Base-by-base conservation (phyloP, 495 filamentous ascomycete species). In the Astrothelium macrocarpum region DNA sequence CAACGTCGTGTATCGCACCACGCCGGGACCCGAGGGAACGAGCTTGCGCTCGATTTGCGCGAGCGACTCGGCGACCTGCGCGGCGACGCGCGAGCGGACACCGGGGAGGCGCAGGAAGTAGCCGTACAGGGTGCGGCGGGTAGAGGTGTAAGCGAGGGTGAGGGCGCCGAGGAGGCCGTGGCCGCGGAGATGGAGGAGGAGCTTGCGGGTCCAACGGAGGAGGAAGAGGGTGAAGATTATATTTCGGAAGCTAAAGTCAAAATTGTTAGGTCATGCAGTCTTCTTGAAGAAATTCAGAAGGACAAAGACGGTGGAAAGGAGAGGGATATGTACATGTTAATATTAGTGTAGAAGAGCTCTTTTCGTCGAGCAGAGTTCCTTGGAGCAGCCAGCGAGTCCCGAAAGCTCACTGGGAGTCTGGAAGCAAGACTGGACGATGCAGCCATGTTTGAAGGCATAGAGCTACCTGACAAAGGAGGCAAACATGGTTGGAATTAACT, bases 191-290 rank as follows among this genome's bases (percentile, higher is more conserved):
- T 91, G 88, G 72, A 90, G 84, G 64, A 89, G 84, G 34, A 81
- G 82, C 73, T 89, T 92, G 66, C 91, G 88, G 14, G 86, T 85
- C 80, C 91, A 92, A 68, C 93, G 85, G 39, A 97, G 78, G 45
- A 97, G 73, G 78, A 97, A 97, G 64, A 94, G 82, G 71, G 91
- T 80, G 75, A 99, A 96, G 49, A 97, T 75, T 49, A 96, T 80
- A 72, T 97, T 97, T 45, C 88, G 88, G 62, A 96, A 66, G 53
- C 49, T 56, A 5, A 5, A 29, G 34, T 5, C 5, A 39, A 9
- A 10, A 9, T 9, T 56, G 49, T 56, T 16, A 56, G 25, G 2
- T 10, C 11, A 11, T 56, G 49, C 12, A n/a, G 23, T 28, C 25
- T 7, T 26, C 25, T 56, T 1, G 25, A 56, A 25, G 29, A 3